phyloP scores from a whole-genome alignment of 2,329 filamentous ascomycete genomes.

The Dothideomycetes sp. region DNA sequence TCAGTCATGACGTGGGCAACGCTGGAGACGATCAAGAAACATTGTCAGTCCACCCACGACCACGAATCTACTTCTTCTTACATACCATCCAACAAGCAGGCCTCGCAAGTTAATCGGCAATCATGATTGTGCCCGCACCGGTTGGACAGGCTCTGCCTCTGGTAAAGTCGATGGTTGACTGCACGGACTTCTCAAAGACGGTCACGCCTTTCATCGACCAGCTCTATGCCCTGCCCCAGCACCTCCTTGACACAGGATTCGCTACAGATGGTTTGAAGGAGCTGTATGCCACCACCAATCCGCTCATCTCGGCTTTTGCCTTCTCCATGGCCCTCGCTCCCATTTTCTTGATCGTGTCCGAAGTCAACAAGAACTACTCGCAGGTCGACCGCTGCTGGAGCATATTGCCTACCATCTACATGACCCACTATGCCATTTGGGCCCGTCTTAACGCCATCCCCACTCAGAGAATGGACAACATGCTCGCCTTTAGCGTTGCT shows the following conservation, averaged over 20 bases:
- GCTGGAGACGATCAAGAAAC: too few relatives aligned
- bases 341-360: conserved; percentile 64
- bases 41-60: too few relatives aligned
- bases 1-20: too few relatives aligned
- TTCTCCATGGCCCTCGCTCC: conserved; percentile 60
- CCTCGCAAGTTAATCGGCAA: too few relatives aligned
- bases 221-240: conserved; percentile 35
- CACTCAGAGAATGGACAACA: conserved; percentile 59
- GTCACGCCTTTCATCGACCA: conserved; percentile 68
- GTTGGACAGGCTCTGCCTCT: conserved; percentile 50
- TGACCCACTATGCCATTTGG: conserved; percentile 76
- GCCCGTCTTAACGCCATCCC: conserved; percentile 63
- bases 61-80: too few relatives aligned
- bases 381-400: conserved; percentile 93
- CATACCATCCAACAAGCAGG: too few relatives aligned
- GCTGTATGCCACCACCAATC: conserved; percentile 78
- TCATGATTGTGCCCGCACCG: too few relatives aligned
- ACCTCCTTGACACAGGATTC: conserved; percentile 44
- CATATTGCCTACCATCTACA: conserved; percentile 75
- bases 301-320: conserved; percentile 63
- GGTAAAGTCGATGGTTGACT: conserved; percentile 61
- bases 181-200: conserved; percentile 62
- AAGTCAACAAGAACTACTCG: conserved; percentile 90
- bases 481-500: conserved; percentile 56
- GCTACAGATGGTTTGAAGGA: conserved; percentile 52